Percentiles rank a stretch among this genome's conserved stretches.
phyloP scores from a whole-genome alignment of 345 rosid genomes.

The Hirschfeldia incana region DNA sequence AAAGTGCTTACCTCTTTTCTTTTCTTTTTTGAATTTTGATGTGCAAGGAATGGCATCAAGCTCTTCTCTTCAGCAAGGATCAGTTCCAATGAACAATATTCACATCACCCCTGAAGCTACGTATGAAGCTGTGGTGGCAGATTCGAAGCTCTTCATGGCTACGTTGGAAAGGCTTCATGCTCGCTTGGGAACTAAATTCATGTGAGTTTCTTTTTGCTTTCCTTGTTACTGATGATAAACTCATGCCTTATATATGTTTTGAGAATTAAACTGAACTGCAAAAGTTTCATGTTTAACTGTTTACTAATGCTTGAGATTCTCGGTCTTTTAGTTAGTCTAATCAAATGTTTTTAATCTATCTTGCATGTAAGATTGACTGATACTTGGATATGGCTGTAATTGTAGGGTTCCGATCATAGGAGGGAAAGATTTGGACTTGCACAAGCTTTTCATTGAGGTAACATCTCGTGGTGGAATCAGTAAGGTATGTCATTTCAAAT shows the following conservation, averaged over 20 bases:
- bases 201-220: constrained; percentile 46
- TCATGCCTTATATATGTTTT: background rate
- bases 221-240: constrained; percentile 8
- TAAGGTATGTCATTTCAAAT: constrained; percentile 56
- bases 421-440: constrained; percentile 87
- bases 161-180: constrained; percentile 82
- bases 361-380: background rate
- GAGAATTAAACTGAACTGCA: background rate
- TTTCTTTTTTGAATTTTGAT: constrained; percentile 2
- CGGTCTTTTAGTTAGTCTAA: background rate
- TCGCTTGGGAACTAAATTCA: constrained; percentile 83
- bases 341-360: background rate
- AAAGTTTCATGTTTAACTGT: background rate
- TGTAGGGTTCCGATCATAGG: constrained; percentile 92
- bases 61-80: constrained; percentile 67
- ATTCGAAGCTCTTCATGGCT: constrained; percentile 61
- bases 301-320: background rate
- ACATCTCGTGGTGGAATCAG: constrained; percentile 93
- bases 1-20: constrained; percentile 17
- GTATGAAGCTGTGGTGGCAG: constrained; percentile 65
- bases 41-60: constrained; percentile 74
- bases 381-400: background rate
- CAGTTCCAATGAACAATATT: constrained; percentile 51
- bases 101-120: constrained; percentile 65
- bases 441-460: constrained; percentile 87